These are phyloP conservation scores for Pleurotus platypus DNA, from an alignment of 768 basidiomycete species.

Conservation along the genomic window DNA sequence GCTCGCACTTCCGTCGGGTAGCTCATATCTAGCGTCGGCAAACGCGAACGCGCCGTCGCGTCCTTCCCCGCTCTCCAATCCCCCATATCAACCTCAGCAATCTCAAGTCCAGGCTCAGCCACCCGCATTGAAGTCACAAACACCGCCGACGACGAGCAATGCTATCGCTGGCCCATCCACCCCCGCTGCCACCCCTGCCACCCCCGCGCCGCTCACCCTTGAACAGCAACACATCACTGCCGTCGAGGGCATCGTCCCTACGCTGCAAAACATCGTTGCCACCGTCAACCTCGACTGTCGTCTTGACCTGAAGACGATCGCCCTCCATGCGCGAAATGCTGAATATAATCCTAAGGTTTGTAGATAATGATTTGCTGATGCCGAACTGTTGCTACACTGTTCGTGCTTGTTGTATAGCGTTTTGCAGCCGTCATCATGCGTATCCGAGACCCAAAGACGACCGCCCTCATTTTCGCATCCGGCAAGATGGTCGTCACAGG, in stretches of 20 bases:
- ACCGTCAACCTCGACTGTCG: constrained; percentile 98
- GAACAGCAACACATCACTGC: constrained; percentile 96
- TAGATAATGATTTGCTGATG: constrained; percentile 46
- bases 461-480: constrained; percentile 97
- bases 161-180: constrained; percentile 48
- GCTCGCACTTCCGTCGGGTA: constrained; percentile 58
- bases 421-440: constrained; percentile 99
- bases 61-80: constrained; percentile 54
- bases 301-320: constrained; percentile 97
- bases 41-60: constrained; percentile 39
- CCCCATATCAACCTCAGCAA: constrained; percentile 38
- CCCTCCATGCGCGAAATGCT: constrained; percentile 95
- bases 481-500: constrained; percentile 99
- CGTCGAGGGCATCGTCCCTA: constrained; percentile 98
- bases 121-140: constrained; percentile 19
- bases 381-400: constrained; percentile 56
- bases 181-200: constrained; percentile 44
- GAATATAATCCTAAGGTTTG: constrained; percentile 99
- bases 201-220: constrained; percentile 72
- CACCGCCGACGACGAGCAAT: constrained; percentile 27
- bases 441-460: constrained; percentile 99
- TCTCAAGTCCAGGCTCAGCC: constrained; percentile 20
- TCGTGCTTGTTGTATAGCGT: constrained; percentile 63
- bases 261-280: constrained; percentile 98
- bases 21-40: constrained; percentile 38